A percentile compares a stretch with the other conserved stretches of the same genome.
These are phyloP conservation scores for Backusella australiensis DNA, from an alignment of 192 early-diverging fungal genomes.

Conservation along the genomic window DNA sequence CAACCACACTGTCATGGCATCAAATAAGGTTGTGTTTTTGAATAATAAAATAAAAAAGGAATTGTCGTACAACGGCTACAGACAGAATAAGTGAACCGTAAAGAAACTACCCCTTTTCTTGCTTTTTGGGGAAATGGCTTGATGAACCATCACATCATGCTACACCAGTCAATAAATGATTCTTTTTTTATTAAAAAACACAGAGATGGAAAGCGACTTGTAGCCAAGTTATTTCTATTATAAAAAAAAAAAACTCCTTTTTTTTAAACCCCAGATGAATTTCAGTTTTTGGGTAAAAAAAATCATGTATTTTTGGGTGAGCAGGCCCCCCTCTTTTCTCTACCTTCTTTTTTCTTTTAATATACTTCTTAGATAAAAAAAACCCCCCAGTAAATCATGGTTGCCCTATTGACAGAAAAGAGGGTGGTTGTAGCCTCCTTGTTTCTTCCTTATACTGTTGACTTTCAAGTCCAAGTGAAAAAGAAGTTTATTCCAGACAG, in stretches of 20 bases:
- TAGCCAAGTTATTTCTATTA: too few relatives aligned
- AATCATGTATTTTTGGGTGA: neutral
- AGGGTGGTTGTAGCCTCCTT: conserved; percentile 71
- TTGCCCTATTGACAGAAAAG: conserved; percentile 25
- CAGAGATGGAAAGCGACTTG: too few relatives aligned
- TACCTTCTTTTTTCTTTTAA: neutral
- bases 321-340: conserved; percentile 8
- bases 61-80: neutral
- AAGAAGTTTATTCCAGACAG: conserved; percentile 27
- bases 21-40: neutral
- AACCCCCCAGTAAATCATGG: neutral
- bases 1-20: too few relatives aligned
- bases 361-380: neutral
- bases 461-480: conserved; percentile 48
- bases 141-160: too few relatives aligned
- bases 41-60: neutral
- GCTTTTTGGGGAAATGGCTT: neutral
- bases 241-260: too few relatives aligned
- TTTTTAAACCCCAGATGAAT: too few relatives aligned
- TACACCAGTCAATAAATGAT: too few relatives aligned
- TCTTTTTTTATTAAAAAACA: too few relatives aligned
- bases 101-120: neutral
- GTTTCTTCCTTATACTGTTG: conserved; percentile 73
- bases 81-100: neutral
- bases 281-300: too few relatives aligned